Conservation (phyloP, 2,329 filamentous ascomycete genomes). For the Aspergillus bombycis region DNA sequence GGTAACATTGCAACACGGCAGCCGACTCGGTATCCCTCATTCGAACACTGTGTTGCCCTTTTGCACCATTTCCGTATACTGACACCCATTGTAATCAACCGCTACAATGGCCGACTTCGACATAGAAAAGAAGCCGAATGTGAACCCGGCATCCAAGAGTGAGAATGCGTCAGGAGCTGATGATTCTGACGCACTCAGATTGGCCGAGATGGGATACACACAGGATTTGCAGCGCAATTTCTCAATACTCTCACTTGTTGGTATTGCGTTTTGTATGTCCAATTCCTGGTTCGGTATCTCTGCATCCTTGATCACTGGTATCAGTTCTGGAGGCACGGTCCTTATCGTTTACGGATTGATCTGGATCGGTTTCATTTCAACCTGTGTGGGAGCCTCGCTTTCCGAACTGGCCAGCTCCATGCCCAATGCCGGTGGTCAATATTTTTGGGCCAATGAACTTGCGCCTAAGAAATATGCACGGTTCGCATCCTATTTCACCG, state of each 20-base stretch:
- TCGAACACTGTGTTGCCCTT: constrained; percentile 15
- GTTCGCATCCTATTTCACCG: constrained; percentile 52
- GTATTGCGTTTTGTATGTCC: constrained; percentile 55
- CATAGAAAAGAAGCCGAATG: constrained; percentile 25
- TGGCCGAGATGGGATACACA: constrained; percentile 52
- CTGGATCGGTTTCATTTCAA: constrained; percentile 49
- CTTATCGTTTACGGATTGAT: constrained; percentile 56
- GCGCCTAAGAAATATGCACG: constrained; percentile 51
- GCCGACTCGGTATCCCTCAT: background rate
- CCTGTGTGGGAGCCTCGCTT: constrained; percentile 50
- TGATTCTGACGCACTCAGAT: constrained; percentile 46
- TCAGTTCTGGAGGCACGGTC: constrained; percentile 54
- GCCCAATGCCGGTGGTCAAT: constrained; percentile 57
- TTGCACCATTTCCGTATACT: constrained; percentile 14
- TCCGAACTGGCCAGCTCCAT: constrained; percentile 53
- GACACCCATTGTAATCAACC: constrained; percentile 1
- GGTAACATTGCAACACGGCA: constrained; percentile 15
- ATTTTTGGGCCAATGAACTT: constrained; percentile 55
- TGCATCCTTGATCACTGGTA: constrained; percentile 53
- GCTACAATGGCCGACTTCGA: constrained; percentile 23
- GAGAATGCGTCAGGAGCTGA: constrained; percentile 18
- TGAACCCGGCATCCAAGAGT: constrained; percentile 15
- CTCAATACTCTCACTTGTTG: constrained; percentile 52
- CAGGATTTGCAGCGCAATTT: constrained; percentile 52
- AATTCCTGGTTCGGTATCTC: constrained; percentile 58